Percentiles rank a stretch among this genome's conserved stretches.
Conservation (phyloP, 208 protist genomes). For the Vickermania ingenoplastis region DNA sequence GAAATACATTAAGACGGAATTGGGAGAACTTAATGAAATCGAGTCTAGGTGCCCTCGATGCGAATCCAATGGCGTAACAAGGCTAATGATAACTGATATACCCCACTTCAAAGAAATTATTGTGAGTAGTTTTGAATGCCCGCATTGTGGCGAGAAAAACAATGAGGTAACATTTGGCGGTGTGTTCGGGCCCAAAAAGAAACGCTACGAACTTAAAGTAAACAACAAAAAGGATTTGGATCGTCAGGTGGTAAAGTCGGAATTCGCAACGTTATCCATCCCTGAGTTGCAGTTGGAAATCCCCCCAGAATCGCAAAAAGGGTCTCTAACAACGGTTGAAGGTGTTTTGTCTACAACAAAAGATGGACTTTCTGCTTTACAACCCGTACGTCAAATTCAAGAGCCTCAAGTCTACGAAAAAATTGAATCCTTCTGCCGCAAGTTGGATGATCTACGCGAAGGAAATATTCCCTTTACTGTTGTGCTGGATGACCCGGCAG, state of each 20-base stretch:
- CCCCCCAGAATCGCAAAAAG: conserved; percentile 79
- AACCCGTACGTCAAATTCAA: conserved; percentile 64
- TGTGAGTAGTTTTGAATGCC: conserved; percentile 88
- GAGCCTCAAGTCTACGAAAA: conserved; percentile 72
- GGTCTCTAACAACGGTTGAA: conserved; percentile 92
- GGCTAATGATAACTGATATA: conserved; percentile 88
- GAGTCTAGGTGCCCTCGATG: conserved; percentile 86
- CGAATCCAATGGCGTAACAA: conserved; percentile 74
- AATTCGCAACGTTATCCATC: conserved; percentile 83
- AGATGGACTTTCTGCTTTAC: conserved; percentile 59
- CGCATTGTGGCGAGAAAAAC: conserved; percentile 76
- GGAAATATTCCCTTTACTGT: conserved; percentile 85
- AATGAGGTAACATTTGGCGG: conserved; percentile 88
- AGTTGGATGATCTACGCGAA: conserved; percentile 40
- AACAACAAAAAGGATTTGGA: conserved; percentile 81
- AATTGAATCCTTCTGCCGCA: conserved; percentile 72
- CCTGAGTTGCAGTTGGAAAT: conserved; percentile 92
- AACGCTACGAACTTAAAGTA: conserved; percentile 81
- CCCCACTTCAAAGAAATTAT: conserved; percentile 90
- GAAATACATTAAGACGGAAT: conserved; percentile 66
- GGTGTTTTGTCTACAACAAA: conserved; percentile 84
- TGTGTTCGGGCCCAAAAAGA: conserved; percentile 63
- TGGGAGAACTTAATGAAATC: conserved; percentile 82
- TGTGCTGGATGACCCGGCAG: conserved; percentile 88
- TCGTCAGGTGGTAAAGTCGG: conserved; percentile 90